These are phyloP conservation scores for Penicillium sp. DNA, from an alignment of 2,329 filamentous ascomycete genomes.

Conservation along the genomic window DNA sequence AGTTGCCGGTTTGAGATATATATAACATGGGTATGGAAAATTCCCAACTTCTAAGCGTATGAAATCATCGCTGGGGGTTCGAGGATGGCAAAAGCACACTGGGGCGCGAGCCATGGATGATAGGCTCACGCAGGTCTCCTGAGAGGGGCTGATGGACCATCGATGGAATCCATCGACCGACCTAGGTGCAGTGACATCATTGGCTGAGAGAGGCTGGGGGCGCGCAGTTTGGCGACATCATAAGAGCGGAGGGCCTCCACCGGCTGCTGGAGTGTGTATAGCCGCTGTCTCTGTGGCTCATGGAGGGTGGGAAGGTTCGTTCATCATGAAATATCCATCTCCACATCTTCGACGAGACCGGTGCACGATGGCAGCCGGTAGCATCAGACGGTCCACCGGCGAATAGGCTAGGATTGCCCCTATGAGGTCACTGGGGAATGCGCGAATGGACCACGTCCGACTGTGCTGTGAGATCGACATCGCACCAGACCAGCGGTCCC, in stretches of 20 bases:
- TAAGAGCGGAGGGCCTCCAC: slow-evolving; percentile 17
- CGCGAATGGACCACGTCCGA: slow-evolving; percentile 13
- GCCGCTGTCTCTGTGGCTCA: neutral
- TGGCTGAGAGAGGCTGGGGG: slow-evolving; percentile 17
- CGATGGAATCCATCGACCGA: slow-evolving; percentile 13
- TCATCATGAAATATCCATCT: slow-evolving; percentile 22
- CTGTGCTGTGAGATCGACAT: slow-evolving; percentile 21
- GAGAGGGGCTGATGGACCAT: slow-evolving; percentile 12
- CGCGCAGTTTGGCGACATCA: slow-evolving; percentile 22
- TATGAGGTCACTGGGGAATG: slow-evolving; percentile 33
- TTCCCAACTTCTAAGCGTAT: slow-evolving; percentile 8
- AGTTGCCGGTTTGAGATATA: slow-evolving; percentile 13
- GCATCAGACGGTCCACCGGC: slow-evolving; percentile 16
- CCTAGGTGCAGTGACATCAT: slow-evolving; percentile 28
- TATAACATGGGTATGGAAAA: slow-evolving; percentile 10
- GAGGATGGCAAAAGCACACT: slow-evolving; percentile 17
- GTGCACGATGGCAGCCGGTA: slow-evolving; percentile 10
- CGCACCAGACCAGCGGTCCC: slow-evolving; percentile 17
- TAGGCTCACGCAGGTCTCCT: slow-evolving; percentile 14
- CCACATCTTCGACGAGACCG: slow-evolving; percentile 21
- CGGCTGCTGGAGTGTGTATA: neutral
- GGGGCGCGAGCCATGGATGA: slow-evolving; percentile 9
- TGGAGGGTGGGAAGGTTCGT: slow-evolving; percentile 6
- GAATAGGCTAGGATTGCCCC: slow-evolving; percentile 8
- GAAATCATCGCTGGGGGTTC: slow-evolving; percentile 21